phyloP scores from a whole-genome alignment of 345 rosid species.

The Abelmoschus esculentus region DNA sequence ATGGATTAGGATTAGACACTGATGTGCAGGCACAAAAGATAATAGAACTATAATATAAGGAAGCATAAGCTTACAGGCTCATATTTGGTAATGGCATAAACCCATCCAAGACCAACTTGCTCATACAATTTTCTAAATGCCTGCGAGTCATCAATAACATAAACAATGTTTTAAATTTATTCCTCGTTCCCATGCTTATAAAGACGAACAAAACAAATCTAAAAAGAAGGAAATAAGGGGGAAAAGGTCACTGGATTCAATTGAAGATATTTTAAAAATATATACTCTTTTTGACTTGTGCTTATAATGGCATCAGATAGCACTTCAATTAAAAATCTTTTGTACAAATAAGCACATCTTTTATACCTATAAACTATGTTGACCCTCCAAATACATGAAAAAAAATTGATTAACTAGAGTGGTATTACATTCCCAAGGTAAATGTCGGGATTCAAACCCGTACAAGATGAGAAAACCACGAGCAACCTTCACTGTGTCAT shows the following conservation, averaged over 20 bases:
- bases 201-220: neutral
- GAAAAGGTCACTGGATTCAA: neutral
- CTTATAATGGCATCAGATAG: neutral
- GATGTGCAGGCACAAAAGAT: neutral
- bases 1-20: neutral
- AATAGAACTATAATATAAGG: neutral
- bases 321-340: neutral
- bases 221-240: neutral
- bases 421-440: no score
- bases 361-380: neutral
- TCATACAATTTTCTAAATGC: constrained; percentile 79
- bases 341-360: neutral
- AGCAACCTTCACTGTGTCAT: neutral
- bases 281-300: neutral
- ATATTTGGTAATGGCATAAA: constrained; percentile 74
- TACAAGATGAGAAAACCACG: no score
- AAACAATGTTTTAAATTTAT: neutral
- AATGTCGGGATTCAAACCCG: no score
- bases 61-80: constrained; percentile 51
- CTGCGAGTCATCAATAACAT: constrained; percentile 30
- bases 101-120: constrained; percentile 89
- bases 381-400: neutral
- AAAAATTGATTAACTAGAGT: neutral
- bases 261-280: neutral
- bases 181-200: neutral